Percentiles rank a stretch among this genome's conserved stretches.
Evolutionary conservation across 192 early-diverging fungal genomes (phyloP).

Genomic region (Irineochytrium annulatum): DNA sequence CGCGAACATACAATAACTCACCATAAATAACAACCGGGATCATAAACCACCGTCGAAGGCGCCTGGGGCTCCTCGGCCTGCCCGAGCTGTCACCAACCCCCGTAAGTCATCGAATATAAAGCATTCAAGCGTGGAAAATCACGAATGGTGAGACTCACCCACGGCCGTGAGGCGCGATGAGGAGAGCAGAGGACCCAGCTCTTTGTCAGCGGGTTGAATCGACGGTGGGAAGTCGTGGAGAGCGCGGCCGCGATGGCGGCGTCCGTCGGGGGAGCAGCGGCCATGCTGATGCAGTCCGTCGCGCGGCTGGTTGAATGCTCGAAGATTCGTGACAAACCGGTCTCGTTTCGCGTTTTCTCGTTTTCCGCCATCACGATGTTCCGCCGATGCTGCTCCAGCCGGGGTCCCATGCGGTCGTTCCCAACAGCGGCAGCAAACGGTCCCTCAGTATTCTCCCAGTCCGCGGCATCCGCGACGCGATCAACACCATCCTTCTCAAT

Average conservation of each 20-base stretch:
- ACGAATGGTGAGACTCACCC: conserved; percentile 66
- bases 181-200: conserved; percentile 97
- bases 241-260: not conserved
- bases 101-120: not conserved
- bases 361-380: not conserved
- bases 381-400: not conserved
- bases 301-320: not conserved
- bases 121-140: not conserved
- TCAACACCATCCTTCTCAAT: too few species aligned
- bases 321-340: not conserved
- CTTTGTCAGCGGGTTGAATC: conserved; percentile 87
- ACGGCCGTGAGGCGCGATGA: conserved; percentile 90
- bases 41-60: conserved; percentile 57
- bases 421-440: too few species aligned
- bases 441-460: too few species aligned
- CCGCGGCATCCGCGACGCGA: too few species aligned
- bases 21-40: conserved; percentile 72
- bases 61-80: conserved; percentile 49
- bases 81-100: conserved; percentile 23
- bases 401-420: too few species aligned
- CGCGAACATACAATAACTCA: too few species aligned
- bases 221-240: conserved; percentile 49
- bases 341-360: not conserved
- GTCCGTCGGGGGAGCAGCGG: not conserved
- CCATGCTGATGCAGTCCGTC: not conserved